Evolutionary conservation across 441 rosid species (phyloP).

Genomic region (Aquilaria agallochum): DNA sequence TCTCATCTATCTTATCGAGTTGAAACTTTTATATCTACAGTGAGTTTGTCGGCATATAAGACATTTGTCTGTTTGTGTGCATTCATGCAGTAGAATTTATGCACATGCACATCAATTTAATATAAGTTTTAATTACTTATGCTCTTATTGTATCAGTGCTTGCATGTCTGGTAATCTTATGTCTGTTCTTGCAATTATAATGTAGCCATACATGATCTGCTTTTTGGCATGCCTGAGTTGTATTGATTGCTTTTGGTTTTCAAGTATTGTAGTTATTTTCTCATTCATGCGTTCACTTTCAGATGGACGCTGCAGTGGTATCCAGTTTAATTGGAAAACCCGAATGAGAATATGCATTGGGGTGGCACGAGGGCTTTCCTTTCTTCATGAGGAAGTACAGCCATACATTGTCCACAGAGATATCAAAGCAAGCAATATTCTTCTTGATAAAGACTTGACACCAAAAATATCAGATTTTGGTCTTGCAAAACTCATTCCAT

Average conservation of each 20-base stretch:
- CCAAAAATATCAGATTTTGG: constrained; percentile 97
- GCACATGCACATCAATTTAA: no score
- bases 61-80: no score
- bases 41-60: no score
- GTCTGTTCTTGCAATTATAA: no score
- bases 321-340: constrained; percentile 71
- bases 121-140: no score
- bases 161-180: no score
- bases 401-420: constrained; percentile 86
- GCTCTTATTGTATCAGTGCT: no score
- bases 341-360: constrained; percentile 74
- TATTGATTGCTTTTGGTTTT: background rate
- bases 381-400: constrained; percentile 77
- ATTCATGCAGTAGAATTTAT: no score
- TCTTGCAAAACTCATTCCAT: constrained; percentile 88
- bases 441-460: constrained; percentile 70
- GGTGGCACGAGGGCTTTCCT: constrained; percentile 82
- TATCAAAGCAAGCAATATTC: constrained; percentile 95
- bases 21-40: no score
- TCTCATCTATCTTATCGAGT: no score
- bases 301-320: constrained; percentile 54
- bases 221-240: no score
- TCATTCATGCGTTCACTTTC: constrained; percentile 15
- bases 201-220: no score
- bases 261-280: background rate